These are phyloP conservation scores for Metschnikowia chrysomelidarum DNA, from an alignment of 805 yeast species.

Conservation along the genomic window DNA sequence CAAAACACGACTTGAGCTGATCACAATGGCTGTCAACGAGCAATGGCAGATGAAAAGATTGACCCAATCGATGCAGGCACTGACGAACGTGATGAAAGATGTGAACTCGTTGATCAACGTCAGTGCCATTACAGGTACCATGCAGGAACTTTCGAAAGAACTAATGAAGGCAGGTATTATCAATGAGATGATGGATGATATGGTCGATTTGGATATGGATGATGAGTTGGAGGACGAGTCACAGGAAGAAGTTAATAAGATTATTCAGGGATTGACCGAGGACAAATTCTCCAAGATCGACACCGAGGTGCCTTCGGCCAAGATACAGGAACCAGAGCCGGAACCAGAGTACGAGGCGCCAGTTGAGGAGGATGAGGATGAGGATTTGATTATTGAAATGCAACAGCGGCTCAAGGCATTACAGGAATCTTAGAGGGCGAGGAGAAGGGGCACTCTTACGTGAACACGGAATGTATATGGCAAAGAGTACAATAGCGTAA, in stretches of 20 bases:
- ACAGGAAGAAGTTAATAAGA: constrained; percentile 63
- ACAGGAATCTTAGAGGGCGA: constrained; percentile 43
- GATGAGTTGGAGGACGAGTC: constrained; percentile 66
- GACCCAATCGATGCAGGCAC: constrained; percentile 74
- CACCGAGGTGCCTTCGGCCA: constrained; percentile 31
- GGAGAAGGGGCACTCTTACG: too few relatives aligned
- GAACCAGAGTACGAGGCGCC: constrained; percentile 16
- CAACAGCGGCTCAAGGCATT: constrained; percentile 82
- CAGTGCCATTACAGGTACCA: constrained; percentile 77
- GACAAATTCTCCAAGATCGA: constrained; percentile 38
- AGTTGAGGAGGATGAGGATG: constrained; percentile 62
- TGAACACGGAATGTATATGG: too few relatives aligned
- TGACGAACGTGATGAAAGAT: constrained; percentile 83
- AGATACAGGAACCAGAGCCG: constrained; percentile 21
- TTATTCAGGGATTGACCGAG: constrained; percentile 43
- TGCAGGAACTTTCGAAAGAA: constrained; percentile 85
- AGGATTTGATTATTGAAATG: constrained; percentile 78
- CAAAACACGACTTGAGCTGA: constrained; percentile 81
- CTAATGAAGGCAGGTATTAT: constrained; percentile 82
- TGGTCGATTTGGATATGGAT: constrained; percentile 65
- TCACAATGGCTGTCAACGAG: constrained; percentile 86
- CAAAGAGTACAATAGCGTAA: too few relatives aligned
- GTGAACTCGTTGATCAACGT: constrained; percentile 74
- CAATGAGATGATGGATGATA: constrained; percentile 93
- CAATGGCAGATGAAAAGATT: constrained; percentile 83